Base-by-base conservation (phyloP, 257 asterid genomes). In the Solanum stenotomum region DNA sequence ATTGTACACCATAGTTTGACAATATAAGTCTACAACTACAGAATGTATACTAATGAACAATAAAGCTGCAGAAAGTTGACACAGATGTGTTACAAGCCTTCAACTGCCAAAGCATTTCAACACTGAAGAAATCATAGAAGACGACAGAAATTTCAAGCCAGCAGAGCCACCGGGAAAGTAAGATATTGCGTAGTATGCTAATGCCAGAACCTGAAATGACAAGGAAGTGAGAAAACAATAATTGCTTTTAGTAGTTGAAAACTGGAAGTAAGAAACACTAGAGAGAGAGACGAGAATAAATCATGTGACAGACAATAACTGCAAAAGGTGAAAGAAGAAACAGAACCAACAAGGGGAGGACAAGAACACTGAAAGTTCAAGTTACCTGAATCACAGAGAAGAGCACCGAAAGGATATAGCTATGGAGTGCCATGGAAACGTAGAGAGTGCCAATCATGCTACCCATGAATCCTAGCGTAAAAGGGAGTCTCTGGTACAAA, bases 131-230 rank as follows among this genome's bases (percentile, higher is more conserved):
- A 95, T 92, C 92, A 95, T 89, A 63, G 98, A 96, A 18, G 99
- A 94, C 29, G 96, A 88, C 75, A 96, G 85, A 89, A 96, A 96
- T 93, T 94, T 96, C 90, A 96, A 90, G 89, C 99, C 99, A 46
- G 98, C 81, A 71, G 98, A 94, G 89, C 99, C 99, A 84, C 99
- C 99, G 10, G 99, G 99, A 87, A 96, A 96, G 93, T 96, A 96
- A 42, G 99, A 96, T 77, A 96, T 91, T 14, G 96, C 95, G 71
- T 96, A 96, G 93, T 96, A 95, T 87, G 95, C 93, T 71, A 96
- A 93, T 44, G 98, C 96, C 92, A 96, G 87, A 86, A 96, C 95
- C 99, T 96, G 89, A 90, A 89, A 88, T 3, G 65, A 87, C 49
- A 87, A 40, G 74, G 87, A 65, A 76, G 74, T 65, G 84, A 31